These are phyloP conservation scores for Penicillium fuscoglaucum DNA, from an alignment of 2,329 filamentous ascomycete genomes.

Conservation along the genomic window DNA sequence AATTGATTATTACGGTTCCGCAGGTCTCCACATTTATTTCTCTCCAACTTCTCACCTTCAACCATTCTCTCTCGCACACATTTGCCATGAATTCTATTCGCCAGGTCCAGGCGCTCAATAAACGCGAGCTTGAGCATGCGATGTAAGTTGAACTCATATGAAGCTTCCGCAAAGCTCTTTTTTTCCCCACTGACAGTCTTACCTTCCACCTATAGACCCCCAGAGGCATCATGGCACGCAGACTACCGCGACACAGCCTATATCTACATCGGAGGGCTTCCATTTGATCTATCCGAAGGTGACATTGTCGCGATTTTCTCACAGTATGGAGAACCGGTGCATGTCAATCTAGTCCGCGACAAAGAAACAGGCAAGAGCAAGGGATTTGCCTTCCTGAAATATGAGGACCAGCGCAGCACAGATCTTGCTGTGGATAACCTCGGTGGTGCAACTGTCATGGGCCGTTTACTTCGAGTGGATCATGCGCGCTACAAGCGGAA, in stretches of 20 bases:
- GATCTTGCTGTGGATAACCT: slow-evolving; percentile 96
- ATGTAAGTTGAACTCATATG: slow-evolving; percentile 56
- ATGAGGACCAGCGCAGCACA: slow-evolving; percentile 94
- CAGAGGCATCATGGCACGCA: slow-evolving; percentile 91
- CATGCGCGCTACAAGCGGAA: slow-evolving; percentile 88
- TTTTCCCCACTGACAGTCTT: slow-evolving; percentile 10
- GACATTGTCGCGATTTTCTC: slow-evolving; percentile 96
- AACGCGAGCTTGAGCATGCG: slow-evolving; percentile 87
- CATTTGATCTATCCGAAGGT: slow-evolving; percentile 90
- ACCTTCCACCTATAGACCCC: slow-evolving; percentile 55
- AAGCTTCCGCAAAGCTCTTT: slow-evolving; percentile 1
- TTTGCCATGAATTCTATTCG: slow-evolving; percentile 84
- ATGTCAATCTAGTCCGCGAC: slow-evolving; percentile 88
- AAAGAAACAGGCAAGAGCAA: slow-evolving; percentile 94
- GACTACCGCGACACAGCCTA: slow-evolving; percentile 98
- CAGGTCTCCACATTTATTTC: slow-evolving; percentile 23
- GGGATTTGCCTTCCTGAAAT: slow-evolving; percentile 95
- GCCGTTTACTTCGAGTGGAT: slow-evolving; percentile 80
- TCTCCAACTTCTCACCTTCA: slow-evolving; percentile 12
- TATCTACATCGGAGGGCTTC: slow-evolving; percentile 91
- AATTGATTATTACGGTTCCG: slow-evolving; percentile 30
- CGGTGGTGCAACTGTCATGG: slow-evolving; percentile 79
- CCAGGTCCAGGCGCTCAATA: slow-evolving; percentile 88
- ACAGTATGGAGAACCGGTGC: slow-evolving; percentile 92
- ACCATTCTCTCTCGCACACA: slow-evolving; percentile 9